These are phyloP conservation scores for Huntiella abstrusa DNA, from an alignment of 2,329 filamentous ascomycete genomes.

Conservation along the genomic window DNA sequence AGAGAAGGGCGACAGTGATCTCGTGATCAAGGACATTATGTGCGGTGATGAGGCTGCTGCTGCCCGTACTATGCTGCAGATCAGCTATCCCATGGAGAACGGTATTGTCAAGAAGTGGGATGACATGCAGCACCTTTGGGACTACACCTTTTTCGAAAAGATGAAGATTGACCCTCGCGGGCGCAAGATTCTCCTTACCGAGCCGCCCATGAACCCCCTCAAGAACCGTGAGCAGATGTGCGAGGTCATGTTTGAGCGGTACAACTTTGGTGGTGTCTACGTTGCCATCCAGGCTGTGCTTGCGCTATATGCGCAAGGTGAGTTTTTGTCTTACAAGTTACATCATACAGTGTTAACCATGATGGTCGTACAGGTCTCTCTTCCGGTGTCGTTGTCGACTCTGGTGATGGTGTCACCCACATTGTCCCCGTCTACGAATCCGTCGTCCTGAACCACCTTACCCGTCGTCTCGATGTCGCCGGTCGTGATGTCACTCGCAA, in stretches of 20 bases:
- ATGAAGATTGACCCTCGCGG: conserved; percentile 78
- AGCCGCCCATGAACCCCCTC: conserved; percentile 93
- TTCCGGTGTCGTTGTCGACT: conserved; percentile 95
- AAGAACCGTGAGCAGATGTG: conserved; percentile 96
- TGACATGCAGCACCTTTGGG: conserved; percentile 99
- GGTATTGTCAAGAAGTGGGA: conserved; percentile 99
- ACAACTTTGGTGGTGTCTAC: conserved; percentile 90
- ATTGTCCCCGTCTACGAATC: conserved; percentile 98
- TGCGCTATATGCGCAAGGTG: conserved; percentile 89
- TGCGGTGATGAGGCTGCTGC: conserved; percentile 95
- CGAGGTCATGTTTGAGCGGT: conserved; percentile 97
- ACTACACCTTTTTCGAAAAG: conserved; percentile 97
- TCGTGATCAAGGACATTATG: conserved; percentile 94
- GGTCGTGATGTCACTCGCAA: conserved; percentile 97
- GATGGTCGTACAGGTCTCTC: conserved; percentile 41
- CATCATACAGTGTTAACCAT: not conserved
- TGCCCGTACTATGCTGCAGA: conserved; percentile 91
- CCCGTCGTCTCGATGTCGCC: conserved; percentile 80
- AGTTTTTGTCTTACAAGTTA: conserved; percentile 14
- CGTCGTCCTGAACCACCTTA: conserved; percentile 92
- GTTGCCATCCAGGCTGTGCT: conserved; percentile 95
- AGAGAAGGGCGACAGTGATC: conserved; percentile 46
- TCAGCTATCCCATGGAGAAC: conserved; percentile 99
- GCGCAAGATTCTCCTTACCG: conserved; percentile 92
- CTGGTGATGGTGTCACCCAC: conserved; percentile 93